Evolutionary conservation across 192 early-diverging fungal species (phyloP), one percentile per base, ranked within the genome.

Genomic region (Entomortierella parvispora): DNA sequence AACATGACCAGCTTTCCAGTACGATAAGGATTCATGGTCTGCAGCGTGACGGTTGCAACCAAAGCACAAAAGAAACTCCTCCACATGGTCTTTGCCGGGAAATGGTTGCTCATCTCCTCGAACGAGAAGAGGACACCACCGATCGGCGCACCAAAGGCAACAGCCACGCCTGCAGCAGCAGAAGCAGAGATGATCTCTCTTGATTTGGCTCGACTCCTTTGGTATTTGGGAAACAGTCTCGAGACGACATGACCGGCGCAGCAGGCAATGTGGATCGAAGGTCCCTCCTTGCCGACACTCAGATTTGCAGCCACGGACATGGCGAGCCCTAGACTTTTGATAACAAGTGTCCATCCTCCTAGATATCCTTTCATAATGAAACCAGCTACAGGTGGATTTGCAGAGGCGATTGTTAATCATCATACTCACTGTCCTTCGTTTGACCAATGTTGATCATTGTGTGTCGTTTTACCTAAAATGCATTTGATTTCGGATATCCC

Each of bases 1-100:
- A 98, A 99, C 89, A 96, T 89, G 42, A 97, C 97, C 20, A 97
- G 78, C 82, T 99, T 99, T 40, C 96, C 96, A 8, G 96, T 97
- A 45, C 97, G 83, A 66, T 97, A 97, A 14, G 98, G 98, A 75
- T 99, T 94, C 85, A 95, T 90, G 2, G 88, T 90, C 84, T 93
- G 92, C 29, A 99, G 79, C 17, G 93, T 93, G 25, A 97, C 90
- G 2, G 96, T 97, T 0, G 94, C 97, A 10, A 97, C 90, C 85
- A 99, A 90, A 2, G 97, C 97, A 77, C 95, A 96, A 81, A 99
- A 95, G 81, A 99, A 99, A 55, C 92, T 93, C 23, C 94, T 85
- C 94, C 95, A 97, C 90, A 99, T 94, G 1, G 96, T 97, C 68
- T 94, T 92, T 32, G 92, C 92, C 3, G 96, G 95, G 62, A 99